Base-by-base conservation (phyloP, 2,329 filamentous ascomycete species). In the Aureobasidium sp. region DNA sequence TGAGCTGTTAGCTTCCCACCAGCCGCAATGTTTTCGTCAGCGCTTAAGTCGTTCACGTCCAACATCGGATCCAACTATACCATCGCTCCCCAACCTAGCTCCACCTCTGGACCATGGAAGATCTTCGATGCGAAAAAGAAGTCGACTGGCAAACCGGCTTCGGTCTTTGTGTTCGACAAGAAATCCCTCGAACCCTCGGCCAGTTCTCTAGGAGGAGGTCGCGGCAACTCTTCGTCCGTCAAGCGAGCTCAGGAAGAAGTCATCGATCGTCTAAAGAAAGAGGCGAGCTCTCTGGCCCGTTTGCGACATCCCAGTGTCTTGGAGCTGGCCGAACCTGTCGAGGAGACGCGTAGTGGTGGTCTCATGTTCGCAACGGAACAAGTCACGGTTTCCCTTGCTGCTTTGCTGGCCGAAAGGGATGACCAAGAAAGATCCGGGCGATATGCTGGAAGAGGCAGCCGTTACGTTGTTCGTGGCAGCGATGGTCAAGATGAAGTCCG, bases 81-180 rank as follows among this genome's bases (percentile, higher is more conserved):
- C 67, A 81, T 97, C 66, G 87, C 90, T 27, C 81, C 86, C 30
- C 85, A 84, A 63, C 84, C 89, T 11, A 87, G 85, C n/a, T 89
- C 91, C 57, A 85, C 85, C 58, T 90, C 92, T 16, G 94, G 94
- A 21, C 90, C 92, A 62, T 99, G 94, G 94, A 96, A 91, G 78
- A 94, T 99, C 70, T 93, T 93, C 81, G 92, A 97, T 77, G 92
- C 90, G 63, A 97, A 96, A 80, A 95, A 95, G 78, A 97, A 97
- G 77, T 91, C 89, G 34, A 96, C 91, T 0, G 90, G 90, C 67
- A 96, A 94, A 73, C 75, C 87, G 8, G 94, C 88, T 61, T 97
- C 92, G 16, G 86, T 97, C 67, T 96, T 97, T 73, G 86, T 97
- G 66, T 96, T 97, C 73, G 94, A 99, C 67, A 87, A 86, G 72